These are phyloP conservation scores for Colletotrichum plurivorum DNA, from an alignment of 2,329 filamentous ascomycete species.

Conservation along the genomic window DNA sequence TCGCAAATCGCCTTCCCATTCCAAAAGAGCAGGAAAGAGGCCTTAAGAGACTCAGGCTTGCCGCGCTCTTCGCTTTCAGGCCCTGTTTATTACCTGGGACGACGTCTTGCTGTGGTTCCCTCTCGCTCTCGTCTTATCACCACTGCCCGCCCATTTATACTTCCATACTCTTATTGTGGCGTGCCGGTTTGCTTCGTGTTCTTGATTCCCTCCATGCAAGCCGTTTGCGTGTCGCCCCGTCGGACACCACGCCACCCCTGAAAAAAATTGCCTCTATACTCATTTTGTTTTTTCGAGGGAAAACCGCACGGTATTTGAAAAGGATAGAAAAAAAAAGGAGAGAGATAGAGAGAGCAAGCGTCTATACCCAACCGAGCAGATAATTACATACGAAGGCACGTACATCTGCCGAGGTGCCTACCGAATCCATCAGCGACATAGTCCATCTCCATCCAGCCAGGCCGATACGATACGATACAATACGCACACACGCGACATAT, in stretches of 20 bases:
- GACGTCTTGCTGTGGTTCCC: conserved; percentile 17
- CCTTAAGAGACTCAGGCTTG: conserved; percentile 23
- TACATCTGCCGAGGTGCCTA: conserved; percentile 29
- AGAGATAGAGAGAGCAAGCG: not conserved
- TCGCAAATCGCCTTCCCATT: conserved; percentile 36
- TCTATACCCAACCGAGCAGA: conserved; percentile 1
- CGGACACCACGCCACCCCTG: conserved; percentile 9
- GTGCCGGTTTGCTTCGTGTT: not conserved
- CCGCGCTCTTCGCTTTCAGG: conserved; percentile 19
- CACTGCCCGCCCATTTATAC: not conserved
- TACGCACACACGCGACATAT: conserved; percentile 30
- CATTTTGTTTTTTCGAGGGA: not conserved
- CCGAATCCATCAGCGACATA: not conserved
- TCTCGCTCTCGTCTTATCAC: conserved; percentile 2
- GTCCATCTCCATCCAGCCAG: conserved; percentile 6
- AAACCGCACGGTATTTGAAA: conserved; percentile 14
- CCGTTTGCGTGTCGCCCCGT: conserved; percentile 1
- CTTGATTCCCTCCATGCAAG: not conserved
- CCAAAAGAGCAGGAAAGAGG: conserved; percentile 25
- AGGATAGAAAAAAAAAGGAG: too few species aligned
- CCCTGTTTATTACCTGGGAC: conserved; percentile 31
- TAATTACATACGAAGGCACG: conserved; percentile 19
- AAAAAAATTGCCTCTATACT: too few species aligned
- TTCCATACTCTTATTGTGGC: not conserved
- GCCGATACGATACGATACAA: conserved; percentile 1